Evolutionary conservation across 179 eudicot genomes (phyloP), one percentile per base, ranked within the genome.

Genomic region (Silene vulgaris): DNA sequence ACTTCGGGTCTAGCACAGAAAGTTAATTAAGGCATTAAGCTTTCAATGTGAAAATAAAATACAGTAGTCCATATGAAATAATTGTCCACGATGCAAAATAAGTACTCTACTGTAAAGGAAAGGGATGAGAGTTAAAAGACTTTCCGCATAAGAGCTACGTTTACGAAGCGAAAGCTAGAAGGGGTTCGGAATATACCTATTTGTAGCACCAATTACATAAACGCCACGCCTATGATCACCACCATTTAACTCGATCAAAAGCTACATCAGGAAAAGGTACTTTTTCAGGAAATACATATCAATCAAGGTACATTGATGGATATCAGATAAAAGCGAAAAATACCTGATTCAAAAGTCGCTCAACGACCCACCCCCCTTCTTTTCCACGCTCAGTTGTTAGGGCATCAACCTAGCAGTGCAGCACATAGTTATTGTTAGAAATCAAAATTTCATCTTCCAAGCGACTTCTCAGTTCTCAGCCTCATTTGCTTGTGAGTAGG

Each of bases 171-270:
- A n/a, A n/a, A n/a, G n/a, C n/a, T n/a, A n/a, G n/a, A n/a, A n/a
- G n/a, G n/a, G n/a, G n/a, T n/a, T n/a, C n/a, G n/a, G n/a, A n/a
- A 23, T 13, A 20, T 82, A 93, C 98, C 97, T 83, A 86, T 93
- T 93, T 69, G 98, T 93, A 40, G 98, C 98, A 77, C 97, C 97
- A 83, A 93, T 91, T 65, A 93, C 89, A 81, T 78, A 93, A 80
- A 93, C 98, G 61, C 96, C 97, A 9, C 80, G 77, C 67, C 98
- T 81, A 59, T 87, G 81, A 12, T 90, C 98, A n/a, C 91, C 93
- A 43, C 98, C 97, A 80, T 88, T 89, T 54, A 93, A 85, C 82
- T 91, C 95, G 72, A 86, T 78, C 82, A 90, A 80, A 71, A 93
- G 86, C 98, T 93, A 87, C 85, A 86, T 40, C 35, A 45, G 16